Percentiles rank a stretch among this genome's conserved stretches.
phyloP scores from a whole-genome alignment of 305 asterid genomes.

The Petunia hybrid region DNA sequence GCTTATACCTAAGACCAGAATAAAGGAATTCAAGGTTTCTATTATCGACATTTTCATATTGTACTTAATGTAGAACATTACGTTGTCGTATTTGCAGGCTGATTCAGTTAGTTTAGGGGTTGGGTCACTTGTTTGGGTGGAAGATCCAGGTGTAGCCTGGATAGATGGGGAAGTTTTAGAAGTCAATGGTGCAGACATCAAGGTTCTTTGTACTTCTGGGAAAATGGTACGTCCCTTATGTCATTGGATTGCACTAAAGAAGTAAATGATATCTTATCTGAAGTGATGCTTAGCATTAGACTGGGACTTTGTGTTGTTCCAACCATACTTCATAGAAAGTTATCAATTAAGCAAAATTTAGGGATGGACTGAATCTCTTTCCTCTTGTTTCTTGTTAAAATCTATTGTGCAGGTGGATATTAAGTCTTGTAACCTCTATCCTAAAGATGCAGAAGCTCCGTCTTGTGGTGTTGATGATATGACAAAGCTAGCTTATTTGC shows the following conservation, averaged over 20 bases:
- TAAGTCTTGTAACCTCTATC: constrained; percentile 47
- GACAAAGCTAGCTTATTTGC: constrained; percentile 86
- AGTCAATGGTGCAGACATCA: constrained; percentile 38
- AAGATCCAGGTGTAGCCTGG: constrained; percentile 43
- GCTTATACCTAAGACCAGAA: constrained; percentile 5
- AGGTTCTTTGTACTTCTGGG: constrained; percentile 37
- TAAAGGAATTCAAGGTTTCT: not conserved
- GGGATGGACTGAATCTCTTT: not conserved
- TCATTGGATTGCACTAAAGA: not conserved
- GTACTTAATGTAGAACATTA: not conserved
- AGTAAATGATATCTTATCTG: not conserved
- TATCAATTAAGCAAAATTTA: not conserved
- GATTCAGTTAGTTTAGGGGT: constrained; percentile 29
- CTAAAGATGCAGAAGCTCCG: constrained; percentile 80
- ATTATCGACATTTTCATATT: not conserved
- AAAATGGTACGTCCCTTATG: constrained; percentile 29
- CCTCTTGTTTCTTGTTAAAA: constrained; percentile 21
- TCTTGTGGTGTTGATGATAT: constrained; percentile 80
- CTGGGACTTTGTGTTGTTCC: not conserved
- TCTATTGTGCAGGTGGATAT: constrained; percentile 51
- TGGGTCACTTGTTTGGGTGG: constrained; percentile 43
- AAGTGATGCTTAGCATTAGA: not conserved
- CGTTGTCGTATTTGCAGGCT: constrained; percentile 29
- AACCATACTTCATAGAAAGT: constrained; percentile 3
- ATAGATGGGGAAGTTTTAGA: constrained; percentile 36